Conservation (phyloP, 257 asterid species). For the Misopates orontium region DNA sequence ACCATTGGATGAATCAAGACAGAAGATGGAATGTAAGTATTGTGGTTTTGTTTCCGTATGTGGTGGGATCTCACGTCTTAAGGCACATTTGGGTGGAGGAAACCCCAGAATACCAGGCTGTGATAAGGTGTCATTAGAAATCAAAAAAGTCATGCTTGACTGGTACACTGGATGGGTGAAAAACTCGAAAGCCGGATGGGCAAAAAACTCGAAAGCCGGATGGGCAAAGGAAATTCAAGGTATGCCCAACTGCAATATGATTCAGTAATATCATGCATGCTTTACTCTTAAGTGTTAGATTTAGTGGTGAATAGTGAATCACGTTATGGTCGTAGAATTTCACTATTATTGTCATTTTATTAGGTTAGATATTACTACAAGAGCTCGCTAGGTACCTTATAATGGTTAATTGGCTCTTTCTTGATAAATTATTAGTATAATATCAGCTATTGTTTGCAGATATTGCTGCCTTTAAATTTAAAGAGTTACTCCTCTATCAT, state of each 20-base stretch:
- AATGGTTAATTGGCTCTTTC: too few species aligned
- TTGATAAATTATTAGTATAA: too few species aligned
- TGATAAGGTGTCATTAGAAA: constrained; percentile 41
- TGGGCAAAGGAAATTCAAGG: constrained; percentile 34
- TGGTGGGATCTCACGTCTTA: constrained; percentile 63
- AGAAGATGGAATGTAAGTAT: constrained; percentile 49
- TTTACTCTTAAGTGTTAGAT: too few species aligned
- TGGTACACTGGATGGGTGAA: constrained; percentile 43
- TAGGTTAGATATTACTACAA: too few species aligned
- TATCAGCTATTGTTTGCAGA: too few species aligned
- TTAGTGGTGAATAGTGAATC: too few species aligned
- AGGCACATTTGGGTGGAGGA: constrained; percentile 67
- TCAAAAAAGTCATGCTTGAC: constrained; percentile 48
- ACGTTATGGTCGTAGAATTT: too few species aligned
- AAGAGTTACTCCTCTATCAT: too few species aligned
- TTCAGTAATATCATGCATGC: too few species aligned
- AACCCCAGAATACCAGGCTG: constrained; percentile 45
- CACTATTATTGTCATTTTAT: too few species aligned
- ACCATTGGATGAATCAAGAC: constrained; percentile 45
- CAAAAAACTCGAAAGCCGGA: constrained; percentile 39
- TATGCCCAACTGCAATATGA: too few species aligned
- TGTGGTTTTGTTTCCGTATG: constrained; percentile 54
- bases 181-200: constrained; percentile 43
- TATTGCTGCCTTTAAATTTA: too few species aligned
- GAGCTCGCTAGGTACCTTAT: not conserved